Percentiles rank a stretch among this genome's conserved stretches.
Conservation (phyloP, 2,329 filamentous ascomycete species). For the Tolypocladium guangdongense region DNA sequence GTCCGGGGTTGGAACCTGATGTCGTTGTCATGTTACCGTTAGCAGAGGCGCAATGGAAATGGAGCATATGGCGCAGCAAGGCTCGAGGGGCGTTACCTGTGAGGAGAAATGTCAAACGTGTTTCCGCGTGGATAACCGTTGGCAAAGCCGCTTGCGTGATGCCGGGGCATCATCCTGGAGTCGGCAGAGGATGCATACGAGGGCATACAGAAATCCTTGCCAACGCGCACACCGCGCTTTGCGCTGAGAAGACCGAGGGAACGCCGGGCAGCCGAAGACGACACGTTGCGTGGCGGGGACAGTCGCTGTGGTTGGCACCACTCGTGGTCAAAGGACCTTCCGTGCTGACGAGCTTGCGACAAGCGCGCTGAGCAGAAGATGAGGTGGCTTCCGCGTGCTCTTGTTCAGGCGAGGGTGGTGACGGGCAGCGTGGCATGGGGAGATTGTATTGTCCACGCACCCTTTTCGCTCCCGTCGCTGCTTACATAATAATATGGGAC, state of each 20-base stretch:
- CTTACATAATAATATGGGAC: neutral
- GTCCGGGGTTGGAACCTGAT: conserved; percentile 68
- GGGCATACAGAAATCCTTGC: neutral
- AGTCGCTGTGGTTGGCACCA: no score
- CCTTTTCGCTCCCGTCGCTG: neutral
- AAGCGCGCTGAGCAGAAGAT: neutral
- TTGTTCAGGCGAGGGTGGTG: neutral
- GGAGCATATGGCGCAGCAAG: neutral
- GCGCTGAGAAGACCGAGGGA: neutral
- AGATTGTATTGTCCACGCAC: neutral
- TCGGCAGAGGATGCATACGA: conserved; percentile 17
- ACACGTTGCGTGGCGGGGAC: neutral
- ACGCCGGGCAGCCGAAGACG: neutral
- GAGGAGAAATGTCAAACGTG: conserved; percentile 79
- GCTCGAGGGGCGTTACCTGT: conserved; percentile 51
- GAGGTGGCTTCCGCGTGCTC: neutral
- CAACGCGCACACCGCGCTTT: neutral
- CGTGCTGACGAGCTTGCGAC: neutral
- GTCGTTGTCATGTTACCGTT: neutral
- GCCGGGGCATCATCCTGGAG: conserved; percentile 73
- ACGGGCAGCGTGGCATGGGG: neutral
- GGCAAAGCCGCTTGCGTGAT: conserved; percentile 62
- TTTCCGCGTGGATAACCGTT: conserved; percentile 74
- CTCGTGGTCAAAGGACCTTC: neutral
- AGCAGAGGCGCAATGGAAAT: neutral